Evolutionary conservation across 2,329 filamentous ascomycete species (phyloP).

Genomic region (Drechslerella coelobrocha): DNA sequence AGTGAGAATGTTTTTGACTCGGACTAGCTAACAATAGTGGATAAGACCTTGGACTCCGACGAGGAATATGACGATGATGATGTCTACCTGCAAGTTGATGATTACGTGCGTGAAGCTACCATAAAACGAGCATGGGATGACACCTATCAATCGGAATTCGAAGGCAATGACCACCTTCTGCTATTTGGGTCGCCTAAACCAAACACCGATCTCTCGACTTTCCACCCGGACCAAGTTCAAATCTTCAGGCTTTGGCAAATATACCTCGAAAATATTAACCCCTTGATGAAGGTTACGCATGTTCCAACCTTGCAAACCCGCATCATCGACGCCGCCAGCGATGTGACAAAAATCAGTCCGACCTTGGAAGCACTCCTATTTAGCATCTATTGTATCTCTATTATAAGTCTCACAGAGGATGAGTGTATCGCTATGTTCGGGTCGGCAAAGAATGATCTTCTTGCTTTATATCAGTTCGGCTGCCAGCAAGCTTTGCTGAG

Average conservation of each 20-base stretch:
- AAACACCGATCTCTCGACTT: slow-evolving; percentile 60
- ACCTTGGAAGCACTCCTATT: slow-evolving; percentile 72
- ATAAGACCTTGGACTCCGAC: slow-evolving; percentile 53
- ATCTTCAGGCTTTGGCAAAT: slow-evolving; percentile 76
- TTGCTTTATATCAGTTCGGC: slow-evolving; percentile 65
- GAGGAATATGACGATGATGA: slow-evolving; percentile 55
- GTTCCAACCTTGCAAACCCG: slow-evolving; percentile 72
- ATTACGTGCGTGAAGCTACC: slow-evolving; percentile 57
- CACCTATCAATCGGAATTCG: slow-evolving; percentile 55
- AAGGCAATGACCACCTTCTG: slow-evolving; percentile 63
- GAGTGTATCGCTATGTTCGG: slow-evolving; percentile 64
- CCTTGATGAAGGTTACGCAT: slow-evolving; percentile 75
- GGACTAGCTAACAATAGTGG: not conserved
- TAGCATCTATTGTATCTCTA: slow-evolving; percentile 67
- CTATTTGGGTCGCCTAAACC: slow-evolving; percentile 62
- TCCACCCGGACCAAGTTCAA: slow-evolving; percentile 70
- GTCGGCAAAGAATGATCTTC: slow-evolving; percentile 63
- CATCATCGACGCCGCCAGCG: slow-evolving; percentile 69
- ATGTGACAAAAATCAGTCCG: slow-evolving; percentile 63
- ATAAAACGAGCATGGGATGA: slow-evolving; percentile 63
- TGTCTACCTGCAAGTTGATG: slow-evolving; percentile 54
- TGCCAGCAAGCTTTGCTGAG: slow-evolving; percentile 71
- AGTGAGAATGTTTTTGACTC: not conserved
- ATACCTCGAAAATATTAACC: slow-evolving; percentile 76
- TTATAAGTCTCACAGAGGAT: slow-evolving; percentile 66